Percentiles rank a stretch among this genome's conserved stretches.
These are phyloP conservation scores for Sophora flavescens DNA, from an alignment of 306 rosid species.

Conservation along the genomic window DNA sequence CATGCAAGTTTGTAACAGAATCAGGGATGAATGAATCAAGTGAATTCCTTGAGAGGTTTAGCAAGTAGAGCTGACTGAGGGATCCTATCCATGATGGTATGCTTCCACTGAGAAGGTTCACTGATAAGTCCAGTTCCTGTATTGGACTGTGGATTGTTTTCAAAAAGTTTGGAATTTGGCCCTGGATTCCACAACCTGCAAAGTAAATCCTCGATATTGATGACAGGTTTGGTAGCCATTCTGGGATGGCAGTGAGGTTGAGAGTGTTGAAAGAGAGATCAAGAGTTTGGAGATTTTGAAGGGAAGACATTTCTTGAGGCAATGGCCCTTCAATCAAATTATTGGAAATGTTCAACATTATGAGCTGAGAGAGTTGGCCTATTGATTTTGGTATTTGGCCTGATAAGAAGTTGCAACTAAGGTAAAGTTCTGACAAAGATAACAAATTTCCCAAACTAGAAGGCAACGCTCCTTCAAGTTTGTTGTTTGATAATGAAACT, in stretches of 20 bases:
- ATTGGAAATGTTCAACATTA: slow-evolving; percentile 51
- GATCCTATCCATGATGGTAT: slow-evolving; percentile 73
- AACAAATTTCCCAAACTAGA: slow-evolving; percentile 60
- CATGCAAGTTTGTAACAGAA: slow-evolving; percentile 55
- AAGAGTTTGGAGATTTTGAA: slow-evolving; percentile 62
- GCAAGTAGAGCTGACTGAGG: slow-evolving; percentile 55
- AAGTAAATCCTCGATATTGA: slow-evolving; percentile 58
- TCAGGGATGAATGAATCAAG: slow-evolving; percentile 63
- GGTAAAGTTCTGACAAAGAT: slow-evolving; percentile 59
- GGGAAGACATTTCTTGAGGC: slow-evolving; percentile 67
- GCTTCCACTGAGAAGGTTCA: slow-evolving; percentile 63
- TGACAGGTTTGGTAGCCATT: slow-evolving; percentile 56
- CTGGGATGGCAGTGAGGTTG: slow-evolving; percentile 58
- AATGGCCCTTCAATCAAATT: slow-evolving; percentile 65
- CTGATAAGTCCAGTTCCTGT: slow-evolving; percentile 75
- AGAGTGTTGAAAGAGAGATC: slow-evolving; percentile 70
- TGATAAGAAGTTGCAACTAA: slow-evolving; percentile 58
- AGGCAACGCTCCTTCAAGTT: slow-evolving; percentile 66
- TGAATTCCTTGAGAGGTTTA: slow-evolving; percentile 75
- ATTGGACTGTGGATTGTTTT: slow-evolving; percentile 48
- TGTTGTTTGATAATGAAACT: slow-evolving; percentile 61
- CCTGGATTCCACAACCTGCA: slow-evolving; percentile 70
- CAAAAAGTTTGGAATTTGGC: slow-evolving; percentile 56
- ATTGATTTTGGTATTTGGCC: slow-evolving; percentile 67
- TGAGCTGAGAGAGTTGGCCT: slow-evolving; percentile 63